Conservation (phyloP, 2,329 filamentous ascomycete species). For the Fonsecaea nubica region DNA sequence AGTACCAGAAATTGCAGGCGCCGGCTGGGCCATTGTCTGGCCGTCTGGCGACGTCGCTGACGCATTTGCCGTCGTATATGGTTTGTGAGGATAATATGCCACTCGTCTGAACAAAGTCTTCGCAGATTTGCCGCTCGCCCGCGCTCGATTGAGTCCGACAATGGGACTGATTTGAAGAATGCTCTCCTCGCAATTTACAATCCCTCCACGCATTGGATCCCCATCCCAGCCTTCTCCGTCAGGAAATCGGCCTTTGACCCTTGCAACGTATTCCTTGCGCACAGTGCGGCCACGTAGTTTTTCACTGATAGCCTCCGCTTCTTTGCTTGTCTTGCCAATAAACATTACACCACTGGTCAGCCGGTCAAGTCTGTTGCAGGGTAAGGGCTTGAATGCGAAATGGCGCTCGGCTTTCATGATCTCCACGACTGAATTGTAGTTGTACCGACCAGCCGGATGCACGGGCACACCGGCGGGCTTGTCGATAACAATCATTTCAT, state of each 20-base stretch:
- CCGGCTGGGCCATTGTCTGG: conserved; percentile 42
- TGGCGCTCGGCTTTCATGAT: conserved; percentile 82
- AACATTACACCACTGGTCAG: conserved; percentile 98
- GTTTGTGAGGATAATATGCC: conserved; percentile 76
- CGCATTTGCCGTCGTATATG: conserved; percentile 40
- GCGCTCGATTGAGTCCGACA: conserved; percentile 89
- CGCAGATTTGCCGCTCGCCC: conserved; percentile 88
- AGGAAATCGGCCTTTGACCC: conserved; percentile 89
- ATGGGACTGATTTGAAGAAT: conserved; percentile 95
- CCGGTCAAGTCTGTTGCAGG: conserved; percentile 92
- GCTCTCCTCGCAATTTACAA: conserved; percentile 90
- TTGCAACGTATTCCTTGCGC: conserved; percentile 92
- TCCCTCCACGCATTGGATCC: conserved; percentile 51
- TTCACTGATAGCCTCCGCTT: conserved; percentile 75
- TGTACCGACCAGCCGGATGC: conserved; percentile 92
- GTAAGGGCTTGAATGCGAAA: conserved; percentile 64
- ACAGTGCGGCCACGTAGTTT: conserved; percentile 83
- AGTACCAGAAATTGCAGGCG: conserved; percentile 47
- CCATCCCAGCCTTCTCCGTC: conserved; percentile 58
- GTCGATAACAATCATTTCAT: conserved; percentile 94
- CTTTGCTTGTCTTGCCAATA: conserved; percentile 82
- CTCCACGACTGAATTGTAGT: conserved; percentile 92
- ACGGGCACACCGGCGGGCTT: conserved; percentile 96
- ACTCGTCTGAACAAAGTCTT: conserved; percentile 89
- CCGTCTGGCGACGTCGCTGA: neutral